phyloP scores from a whole-genome alignment of 177 flowering plant species.

The Vitis hybrid region DNA sequence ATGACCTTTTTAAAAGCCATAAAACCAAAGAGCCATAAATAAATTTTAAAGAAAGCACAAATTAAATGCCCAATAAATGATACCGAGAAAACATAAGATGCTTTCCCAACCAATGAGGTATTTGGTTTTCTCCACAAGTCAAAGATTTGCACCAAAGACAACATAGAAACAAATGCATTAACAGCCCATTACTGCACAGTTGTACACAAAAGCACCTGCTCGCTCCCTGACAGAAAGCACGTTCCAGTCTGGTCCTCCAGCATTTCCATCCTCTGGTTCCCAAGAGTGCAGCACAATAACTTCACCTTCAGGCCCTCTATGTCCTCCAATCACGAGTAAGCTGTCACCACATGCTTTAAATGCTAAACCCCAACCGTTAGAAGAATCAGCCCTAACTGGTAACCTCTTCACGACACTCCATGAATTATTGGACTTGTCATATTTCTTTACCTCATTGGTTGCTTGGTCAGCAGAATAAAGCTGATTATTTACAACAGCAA shows the following conservation, averaged over 20 bases:
- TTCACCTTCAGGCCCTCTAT: slow-evolving; percentile 33
- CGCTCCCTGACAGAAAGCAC: slow-evolving; percentile 34
- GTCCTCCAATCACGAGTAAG: slow-evolving; percentile 46
- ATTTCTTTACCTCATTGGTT: slow-evolving; percentile 41
- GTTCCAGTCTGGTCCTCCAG: slow-evolving; percentile 26
- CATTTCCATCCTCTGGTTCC: slow-evolving; percentile 27
- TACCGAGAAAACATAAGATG: not conserved
- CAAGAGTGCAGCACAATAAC: slow-evolving; percentile 45
- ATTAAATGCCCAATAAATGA: slow-evolving; percentile 2
- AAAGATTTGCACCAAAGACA: slow-evolving; percentile 6
- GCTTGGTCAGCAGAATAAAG: slow-evolving; percentile 46
- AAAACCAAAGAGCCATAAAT: too few species aligned
- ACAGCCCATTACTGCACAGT: slow-evolving; percentile 59
- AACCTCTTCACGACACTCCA: slow-evolving; percentile 39
- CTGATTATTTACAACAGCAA: slow-evolving; percentile 57
- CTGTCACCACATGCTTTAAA: slow-evolving; percentile 45
- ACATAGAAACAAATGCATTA: slow-evolving; percentile 17
- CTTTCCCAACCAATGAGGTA: slow-evolving; percentile 2
- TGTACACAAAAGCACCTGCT: slow-evolving; percentile 48
- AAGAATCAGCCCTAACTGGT: slow-evolving; percentile 44
- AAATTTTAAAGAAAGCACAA: not conserved
- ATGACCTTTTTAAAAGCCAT: too few species aligned
- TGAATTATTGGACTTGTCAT: slow-evolving; percentile 36
- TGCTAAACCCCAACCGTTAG: slow-evolving; percentile 62
- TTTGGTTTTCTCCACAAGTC: slow-evolving; percentile 1